Conservation (phyloP, 371 early-diverging fungal species). For the Conidiobolus incongruus region DNA sequence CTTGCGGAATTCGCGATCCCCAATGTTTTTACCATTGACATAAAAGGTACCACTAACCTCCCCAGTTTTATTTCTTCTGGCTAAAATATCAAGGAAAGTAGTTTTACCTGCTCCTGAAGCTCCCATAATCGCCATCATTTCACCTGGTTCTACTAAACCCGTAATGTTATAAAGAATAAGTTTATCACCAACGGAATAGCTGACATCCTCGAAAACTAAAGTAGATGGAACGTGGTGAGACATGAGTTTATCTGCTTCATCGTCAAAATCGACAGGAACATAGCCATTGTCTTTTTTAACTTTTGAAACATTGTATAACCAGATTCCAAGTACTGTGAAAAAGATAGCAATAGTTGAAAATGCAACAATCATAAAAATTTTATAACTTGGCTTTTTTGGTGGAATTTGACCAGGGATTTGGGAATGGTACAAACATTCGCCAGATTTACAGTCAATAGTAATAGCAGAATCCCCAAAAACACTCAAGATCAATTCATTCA, state of each 20-base stretch:
- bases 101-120: conserved; percentile 45
- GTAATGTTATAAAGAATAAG: conserved; percentile 32
- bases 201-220: conserved; percentile 34
- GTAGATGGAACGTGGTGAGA: conserved; percentile 40
- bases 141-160: conserved; percentile 56
- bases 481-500: conserved; percentile 41
- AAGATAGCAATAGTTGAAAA: conserved; percentile 45
- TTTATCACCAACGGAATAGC: conserved; percentile 24
- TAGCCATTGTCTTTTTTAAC: neutral
- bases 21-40: conserved; percentile 50
- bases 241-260: conserved; percentile 45
- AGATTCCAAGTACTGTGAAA: conserved; percentile 16
- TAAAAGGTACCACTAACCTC: conserved; percentile 60
- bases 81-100: conserved; percentile 70
- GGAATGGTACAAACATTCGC: conserved; percentile 72
- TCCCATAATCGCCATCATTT: conserved; percentile 63
- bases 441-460: conserved; percentile 36
- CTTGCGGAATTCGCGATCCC: conserved; percentile 23
- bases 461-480: conserved; percentile 59
- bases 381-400: conserved; percentile 28
- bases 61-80: conserved; percentile 64
- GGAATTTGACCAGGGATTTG: conserved; percentile 59
- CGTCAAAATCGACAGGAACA: conserved; percentile 14
- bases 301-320: conserved; percentile 7
- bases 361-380: conserved; percentile 42